Conservation (phyloP, 495 filamentous ascomycete species). For the Penicillium odoratum region DNA sequence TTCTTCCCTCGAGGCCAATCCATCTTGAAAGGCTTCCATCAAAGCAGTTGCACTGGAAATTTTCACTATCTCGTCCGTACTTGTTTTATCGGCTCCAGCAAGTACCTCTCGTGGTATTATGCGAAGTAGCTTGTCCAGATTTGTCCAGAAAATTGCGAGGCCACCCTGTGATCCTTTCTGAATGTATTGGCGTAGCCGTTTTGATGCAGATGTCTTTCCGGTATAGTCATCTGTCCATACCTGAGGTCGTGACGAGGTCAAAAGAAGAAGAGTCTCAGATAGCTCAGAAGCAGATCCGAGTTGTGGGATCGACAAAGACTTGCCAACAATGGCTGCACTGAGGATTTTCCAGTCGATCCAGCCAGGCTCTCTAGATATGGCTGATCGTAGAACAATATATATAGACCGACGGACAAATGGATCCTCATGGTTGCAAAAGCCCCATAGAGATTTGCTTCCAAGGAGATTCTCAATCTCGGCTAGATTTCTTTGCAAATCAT, state of each 20-base stretch:
- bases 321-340: conserved; percentile 64
- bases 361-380: conserved; percentile 56
- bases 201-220: conserved; percentile 63
- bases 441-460: conserved; percentile 69
- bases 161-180: conserved; percentile 79
- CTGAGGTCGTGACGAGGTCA: conserved; percentile 63
- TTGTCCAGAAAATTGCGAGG: conserved; percentile 67
- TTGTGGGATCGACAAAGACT: conserved; percentile 68
- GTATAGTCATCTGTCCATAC: conserved; percentile 73
- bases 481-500: conserved; percentile 54
- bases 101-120: conserved; percentile 57
- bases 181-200: conserved; percentile 69
- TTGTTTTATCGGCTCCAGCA: conserved; percentile 48
- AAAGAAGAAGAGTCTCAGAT: conserved; percentile 56
- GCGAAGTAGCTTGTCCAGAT: conserved; percentile 58
- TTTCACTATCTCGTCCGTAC: conserved; percentile 26
- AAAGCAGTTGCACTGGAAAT: conserved; percentile 41
- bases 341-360: conserved; percentile 63
- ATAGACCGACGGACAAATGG: conserved; percentile 67
- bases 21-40: conserved; percentile 63
- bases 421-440: conserved; percentile 66
- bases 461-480: conserved; percentile 57
- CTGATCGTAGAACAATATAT: conserved; percentile 64
- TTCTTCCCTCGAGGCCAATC: conserved; percentile 73
- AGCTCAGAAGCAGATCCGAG: conserved; percentile 70